phyloP scores from a whole-genome alignment of 495 filamentous ascomycete species.

The Durotheca rogersii region DNA sequence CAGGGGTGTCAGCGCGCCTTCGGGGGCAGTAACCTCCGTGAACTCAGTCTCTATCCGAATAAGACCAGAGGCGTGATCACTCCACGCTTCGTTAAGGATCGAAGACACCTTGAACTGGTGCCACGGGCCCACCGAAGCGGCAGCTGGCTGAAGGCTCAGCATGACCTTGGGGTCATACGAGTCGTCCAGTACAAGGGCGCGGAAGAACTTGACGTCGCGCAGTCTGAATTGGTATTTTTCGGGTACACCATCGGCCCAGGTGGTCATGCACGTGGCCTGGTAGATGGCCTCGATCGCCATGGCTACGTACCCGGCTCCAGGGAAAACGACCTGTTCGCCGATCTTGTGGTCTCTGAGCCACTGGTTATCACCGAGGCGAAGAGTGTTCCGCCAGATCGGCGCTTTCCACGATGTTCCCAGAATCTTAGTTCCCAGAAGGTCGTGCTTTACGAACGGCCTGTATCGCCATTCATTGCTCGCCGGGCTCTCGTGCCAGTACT shows the following conservation, averaged over 20 bases:
- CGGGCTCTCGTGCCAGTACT: constrained; percentile 34
- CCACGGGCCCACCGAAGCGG: not conserved
- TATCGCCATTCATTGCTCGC: constrained; percentile 30
- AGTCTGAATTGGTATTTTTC: constrained; percentile 28
- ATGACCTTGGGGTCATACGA: constrained; percentile 1
- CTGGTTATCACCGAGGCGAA: constrained; percentile 34
- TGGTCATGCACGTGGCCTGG: constrained; percentile 19
- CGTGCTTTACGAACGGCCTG: constrained; percentile 25
- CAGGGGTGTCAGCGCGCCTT: constrained; percentile 2
- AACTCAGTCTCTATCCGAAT: not conserved
- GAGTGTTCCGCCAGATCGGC: constrained; percentile 34
- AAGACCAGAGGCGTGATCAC: not conserved
- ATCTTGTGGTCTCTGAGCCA: constrained; percentile 44
- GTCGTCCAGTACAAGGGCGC: constrained; percentile 21
- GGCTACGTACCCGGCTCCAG: constrained; percentile 40
- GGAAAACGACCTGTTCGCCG: constrained; percentile 33
- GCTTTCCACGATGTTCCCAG: constrained; percentile 10
- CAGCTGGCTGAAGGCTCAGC: not conserved
- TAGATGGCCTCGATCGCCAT: constrained; percentile 45
- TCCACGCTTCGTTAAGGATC: not conserved
- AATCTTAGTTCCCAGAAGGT: constrained; percentile 17
- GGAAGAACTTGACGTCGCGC: constrained; percentile 30
- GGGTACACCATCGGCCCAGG: constrained; percentile 7
- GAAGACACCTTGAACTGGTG: constrained; percentile 1
- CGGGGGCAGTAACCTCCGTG: not conserved